Conservation (phyloP, 1,284 basidiomycete species). For the Exobasidium rhododendri region DNA sequence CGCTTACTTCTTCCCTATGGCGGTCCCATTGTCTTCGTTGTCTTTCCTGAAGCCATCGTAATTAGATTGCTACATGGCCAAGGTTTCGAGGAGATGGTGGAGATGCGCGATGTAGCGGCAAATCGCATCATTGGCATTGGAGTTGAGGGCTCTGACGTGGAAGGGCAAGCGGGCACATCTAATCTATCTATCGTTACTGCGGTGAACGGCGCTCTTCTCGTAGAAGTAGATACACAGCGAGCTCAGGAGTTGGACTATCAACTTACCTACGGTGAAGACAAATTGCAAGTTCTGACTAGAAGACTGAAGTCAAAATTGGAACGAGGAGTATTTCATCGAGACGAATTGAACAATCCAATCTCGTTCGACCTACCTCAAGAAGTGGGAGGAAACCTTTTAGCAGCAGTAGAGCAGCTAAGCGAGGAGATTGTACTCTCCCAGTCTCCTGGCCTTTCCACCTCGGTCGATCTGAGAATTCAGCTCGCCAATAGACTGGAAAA, state of each 20-base stretch:
- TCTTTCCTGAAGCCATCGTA: constrained; percentile 40
- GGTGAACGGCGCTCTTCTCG: constrained; percentile 36
- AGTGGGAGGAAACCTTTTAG: constrained; percentile 73
- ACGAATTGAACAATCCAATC: constrained; percentile 74
- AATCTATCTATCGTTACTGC: constrained; percentile 48
- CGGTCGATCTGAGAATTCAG: constrained; percentile 71
- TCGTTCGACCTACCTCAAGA: constrained; percentile 74
- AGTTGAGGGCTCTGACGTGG: constrained; percentile 22
- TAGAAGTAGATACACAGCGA: constrained; percentile 30
- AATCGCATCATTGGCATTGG: constrained; percentile 52
- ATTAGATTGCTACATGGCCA: constrained; percentile 26
- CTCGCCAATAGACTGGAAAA: constrained; percentile 72
- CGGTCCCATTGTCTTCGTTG: constrained; percentile 40
- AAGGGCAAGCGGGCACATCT: constrained; percentile 15
- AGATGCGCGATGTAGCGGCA: constrained; percentile 46
- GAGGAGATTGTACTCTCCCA: constrained; percentile 56
- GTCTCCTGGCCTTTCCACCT: constrained; percentile 20
- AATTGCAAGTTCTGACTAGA: constrained; percentile 47
- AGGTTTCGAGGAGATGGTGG: constrained; percentile 54
- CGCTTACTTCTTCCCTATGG: constrained; percentile 40
- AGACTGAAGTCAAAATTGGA: constrained; percentile 78
- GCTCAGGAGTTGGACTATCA: constrained; percentile 5
- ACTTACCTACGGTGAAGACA: constrained; percentile 15
- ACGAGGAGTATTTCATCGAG: constrained; percentile 78
- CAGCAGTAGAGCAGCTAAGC: constrained; percentile 68